Percentiles rank a stretch among this genome's conserved stretches.
These are phyloP conservation scores for Gossypium aridum DNA, from an alignment of 441 rosid genomes.

Conservation along the genomic window DNA sequence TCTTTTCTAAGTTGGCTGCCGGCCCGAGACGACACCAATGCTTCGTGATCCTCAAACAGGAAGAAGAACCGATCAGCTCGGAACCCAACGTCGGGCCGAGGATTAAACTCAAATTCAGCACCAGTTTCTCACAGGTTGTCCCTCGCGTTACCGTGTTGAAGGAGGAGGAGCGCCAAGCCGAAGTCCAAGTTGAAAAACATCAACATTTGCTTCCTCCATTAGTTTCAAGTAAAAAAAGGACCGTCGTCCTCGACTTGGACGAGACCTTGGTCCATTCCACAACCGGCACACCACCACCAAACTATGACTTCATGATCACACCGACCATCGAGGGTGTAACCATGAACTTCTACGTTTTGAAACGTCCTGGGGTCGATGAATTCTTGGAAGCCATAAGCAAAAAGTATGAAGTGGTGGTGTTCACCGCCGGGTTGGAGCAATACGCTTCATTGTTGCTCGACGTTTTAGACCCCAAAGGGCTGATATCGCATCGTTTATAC, in stretches of 20 bases:
- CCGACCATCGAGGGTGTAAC: conserved; percentile 52
- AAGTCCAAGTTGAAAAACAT: background rate
- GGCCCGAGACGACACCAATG: background rate
- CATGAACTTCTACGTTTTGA: conserved; percentile 57
- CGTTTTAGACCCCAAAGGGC: conserved; percentile 36
- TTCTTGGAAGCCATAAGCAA: conserved; percentile 50
- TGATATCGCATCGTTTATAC: conserved; percentile 53
- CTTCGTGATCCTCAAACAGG: background rate
- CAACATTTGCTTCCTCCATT: conserved; percentile 30
- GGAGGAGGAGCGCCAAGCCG: background rate
- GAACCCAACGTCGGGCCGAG: background rate
- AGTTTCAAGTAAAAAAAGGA: conserved; percentile 32
- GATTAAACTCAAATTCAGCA: background rate
- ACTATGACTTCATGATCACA: conserved; percentile 51
- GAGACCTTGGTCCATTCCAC: conserved; percentile 78
- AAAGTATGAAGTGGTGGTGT: conserved; percentile 63
- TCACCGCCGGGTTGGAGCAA: conserved; percentile 73
- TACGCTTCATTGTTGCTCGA: conserved; percentile 79
- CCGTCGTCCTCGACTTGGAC: conserved; percentile 83
- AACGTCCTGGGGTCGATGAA: conserved; percentile 79
- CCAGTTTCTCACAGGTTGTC: background rate
- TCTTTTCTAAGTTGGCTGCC: background rate
- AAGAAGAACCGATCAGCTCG: background rate
- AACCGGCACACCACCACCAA: conserved; percentile 45
- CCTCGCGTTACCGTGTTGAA: background rate